Percentiles rank a stretch among this genome's conserved stretches.
Conservation (phyloP, 805 yeast genomes). For the Starmera pachycereana region DNA sequence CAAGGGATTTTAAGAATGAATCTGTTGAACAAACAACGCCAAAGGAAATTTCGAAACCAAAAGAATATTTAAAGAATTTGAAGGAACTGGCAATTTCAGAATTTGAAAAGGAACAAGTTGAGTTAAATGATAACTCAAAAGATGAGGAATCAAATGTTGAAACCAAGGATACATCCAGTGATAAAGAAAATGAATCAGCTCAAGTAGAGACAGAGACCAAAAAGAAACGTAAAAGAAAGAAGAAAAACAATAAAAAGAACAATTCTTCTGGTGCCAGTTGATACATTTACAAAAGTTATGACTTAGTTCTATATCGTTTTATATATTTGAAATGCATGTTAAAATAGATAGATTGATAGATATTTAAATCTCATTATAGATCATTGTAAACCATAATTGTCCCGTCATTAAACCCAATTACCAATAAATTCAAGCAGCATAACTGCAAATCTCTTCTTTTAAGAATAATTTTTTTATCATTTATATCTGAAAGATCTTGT, state of each 20-base stretch:
- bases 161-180: neutral
- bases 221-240: neutral
- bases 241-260: neutral
- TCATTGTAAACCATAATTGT: slow-evolving; percentile 30
- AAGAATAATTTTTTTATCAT: neutral
- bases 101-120: neutral
- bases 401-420: slow-evolving; percentile 49
- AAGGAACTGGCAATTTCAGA: neutral
- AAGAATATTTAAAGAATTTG: neutral
- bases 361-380: slow-evolving; percentile 1
- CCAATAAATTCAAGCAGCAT: slow-evolving; percentile 21
- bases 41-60: neutral
- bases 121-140: neutral
- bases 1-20: no score
- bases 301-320: neutral
- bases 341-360: neutral
- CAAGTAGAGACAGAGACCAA: neutral
- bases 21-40: neutral
- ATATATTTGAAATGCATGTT: neutral
- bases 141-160: neutral
- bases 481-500: slow-evolving; percentile 5
- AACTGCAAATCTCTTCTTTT: slow-evolving; percentile 16
- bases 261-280: neutral
- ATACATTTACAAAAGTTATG: neutral
- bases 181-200: neutral